phyloP scores from a whole-genome alignment of 352 stramenopile species.

The Labyrinthula sp. region DNA sequence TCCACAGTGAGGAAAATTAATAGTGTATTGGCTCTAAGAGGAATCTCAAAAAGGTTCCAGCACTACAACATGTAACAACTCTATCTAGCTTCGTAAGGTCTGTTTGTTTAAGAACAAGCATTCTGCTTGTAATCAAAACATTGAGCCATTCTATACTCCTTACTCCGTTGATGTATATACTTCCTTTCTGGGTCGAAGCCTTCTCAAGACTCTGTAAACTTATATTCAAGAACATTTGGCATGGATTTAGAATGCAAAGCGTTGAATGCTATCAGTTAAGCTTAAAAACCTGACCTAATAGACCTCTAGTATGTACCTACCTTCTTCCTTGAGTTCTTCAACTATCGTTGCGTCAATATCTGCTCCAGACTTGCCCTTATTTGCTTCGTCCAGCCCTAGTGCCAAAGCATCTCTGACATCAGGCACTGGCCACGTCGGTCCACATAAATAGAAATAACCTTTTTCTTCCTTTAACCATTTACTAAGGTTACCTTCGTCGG shows the following conservation, averaged over 20 bases:
- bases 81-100: too few relatives aligned
- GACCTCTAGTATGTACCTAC: constrained; percentile 54
- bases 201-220: too few relatives aligned
- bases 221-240: background rate
- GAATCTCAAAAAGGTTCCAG: too few relatives aligned
- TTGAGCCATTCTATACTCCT: too few relatives aligned
- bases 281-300: constrained; percentile 41
- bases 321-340: constrained; percentile 51
- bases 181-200: too few relatives aligned
- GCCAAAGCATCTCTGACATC: constrained; percentile 49
- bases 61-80: too few relatives aligned
- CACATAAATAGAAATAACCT: constrained; percentile 58
- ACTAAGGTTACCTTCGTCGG: constrained; percentile 40
- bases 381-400: constrained; percentile 39
- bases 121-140: too few relatives aligned
- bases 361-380: constrained; percentile 44
- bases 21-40: too few relatives aligned
- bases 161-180: too few relatives aligned
- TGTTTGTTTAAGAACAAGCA: too few relatives aligned
- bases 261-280: constrained; percentile 5
- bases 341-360: constrained; percentile 36
- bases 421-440: constrained; percentile 51
- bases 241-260: constrained; percentile 5
- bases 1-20: too few relatives aligned
- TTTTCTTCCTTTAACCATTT: constrained; percentile 49